These are phyloP conservation scores for Pichia nanzhaoensis DNA, from an alignment of 805 yeast genomes.

Conservation along the genomic window DNA sequence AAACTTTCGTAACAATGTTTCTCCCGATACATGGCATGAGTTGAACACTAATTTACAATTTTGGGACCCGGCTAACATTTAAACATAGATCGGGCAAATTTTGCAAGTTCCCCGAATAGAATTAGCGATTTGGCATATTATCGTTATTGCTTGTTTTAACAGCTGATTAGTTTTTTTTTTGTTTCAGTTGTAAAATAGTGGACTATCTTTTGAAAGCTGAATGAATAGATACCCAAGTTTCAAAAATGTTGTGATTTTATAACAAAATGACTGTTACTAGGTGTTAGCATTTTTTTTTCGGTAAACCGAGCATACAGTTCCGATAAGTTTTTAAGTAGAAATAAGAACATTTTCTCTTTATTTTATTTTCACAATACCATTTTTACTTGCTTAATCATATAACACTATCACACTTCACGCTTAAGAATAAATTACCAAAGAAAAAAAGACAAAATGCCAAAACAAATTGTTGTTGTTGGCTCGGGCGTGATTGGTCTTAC, in stretches of 20 bases:
- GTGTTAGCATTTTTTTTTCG: background rate
- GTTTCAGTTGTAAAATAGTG: background rate
- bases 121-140: too few relatives aligned
- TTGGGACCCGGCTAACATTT: conserved; percentile 8
- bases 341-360: too few relatives aligned
- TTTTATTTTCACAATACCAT: too few relatives aligned
- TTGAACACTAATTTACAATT: conserved; percentile 8
- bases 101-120: background rate
- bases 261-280: too few relatives aligned
- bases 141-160: background rate
- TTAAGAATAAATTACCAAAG: too few relatives aligned
- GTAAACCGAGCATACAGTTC: background rate
- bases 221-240: too few relatives aligned
- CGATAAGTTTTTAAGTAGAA: background rate
- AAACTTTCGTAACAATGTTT: conserved; percentile 8
- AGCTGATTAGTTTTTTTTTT: background rate
- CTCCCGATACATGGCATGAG: conserved; percentile 11
- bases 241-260: too few relatives aligned
- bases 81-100: background rate
- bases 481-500: conserved; percentile 43
- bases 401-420: too few relatives aligned
- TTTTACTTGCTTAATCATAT: too few relatives aligned
- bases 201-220: too few relatives aligned
- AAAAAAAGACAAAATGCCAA: background rate
- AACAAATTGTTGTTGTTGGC: conserved; percentile 10